Evolutionary conservation across 2,329 filamentous ascomycete species (phyloP).

Genomic region (Albifimbria verrucaria): DNA sequence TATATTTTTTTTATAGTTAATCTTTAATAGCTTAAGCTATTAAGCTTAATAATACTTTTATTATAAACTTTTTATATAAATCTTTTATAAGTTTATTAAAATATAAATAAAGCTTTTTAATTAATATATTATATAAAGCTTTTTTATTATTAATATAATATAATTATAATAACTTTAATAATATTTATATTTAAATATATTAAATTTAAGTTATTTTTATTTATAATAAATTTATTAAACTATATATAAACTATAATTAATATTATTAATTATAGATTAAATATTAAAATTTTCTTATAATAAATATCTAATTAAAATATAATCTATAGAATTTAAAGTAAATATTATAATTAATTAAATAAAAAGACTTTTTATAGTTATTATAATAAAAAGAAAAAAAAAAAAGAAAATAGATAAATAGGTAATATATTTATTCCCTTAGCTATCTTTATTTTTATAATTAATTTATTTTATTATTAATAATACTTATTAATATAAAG

Average conservation of each 20-base stretch:
- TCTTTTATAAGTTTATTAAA: not conserved
- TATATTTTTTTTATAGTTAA: not conserved
- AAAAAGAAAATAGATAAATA: not conserved
- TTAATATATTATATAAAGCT: not conserved
- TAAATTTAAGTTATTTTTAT: not conserved
- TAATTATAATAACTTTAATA: not conserved
- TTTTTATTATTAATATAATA: not conserved
- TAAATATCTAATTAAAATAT: not conserved
- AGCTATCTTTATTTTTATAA: not conserved
- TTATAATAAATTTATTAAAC: not conserved
- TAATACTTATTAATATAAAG: not conserved
- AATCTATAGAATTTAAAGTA: not conserved
- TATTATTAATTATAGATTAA: not conserved
- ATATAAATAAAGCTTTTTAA: not conserved
- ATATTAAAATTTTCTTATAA: not conserved
- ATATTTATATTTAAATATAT: not conserved
- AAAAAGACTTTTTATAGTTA: not conserved
- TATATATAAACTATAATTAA: slow-evolving; percentile 1
- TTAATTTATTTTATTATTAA: not conserved
- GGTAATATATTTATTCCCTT: not conserved
- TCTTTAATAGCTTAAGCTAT: not conserved
- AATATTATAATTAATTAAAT: not conserved
- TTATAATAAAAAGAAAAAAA: not conserved
- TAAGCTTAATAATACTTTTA: not conserved
- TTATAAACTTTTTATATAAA: not conserved